Percentiles rank a stretch among this genome's conserved stretches.
phyloP scores from a whole-genome alignment of 768 basidiomycete genomes.

The Lactarius hengduanensis region DNA sequence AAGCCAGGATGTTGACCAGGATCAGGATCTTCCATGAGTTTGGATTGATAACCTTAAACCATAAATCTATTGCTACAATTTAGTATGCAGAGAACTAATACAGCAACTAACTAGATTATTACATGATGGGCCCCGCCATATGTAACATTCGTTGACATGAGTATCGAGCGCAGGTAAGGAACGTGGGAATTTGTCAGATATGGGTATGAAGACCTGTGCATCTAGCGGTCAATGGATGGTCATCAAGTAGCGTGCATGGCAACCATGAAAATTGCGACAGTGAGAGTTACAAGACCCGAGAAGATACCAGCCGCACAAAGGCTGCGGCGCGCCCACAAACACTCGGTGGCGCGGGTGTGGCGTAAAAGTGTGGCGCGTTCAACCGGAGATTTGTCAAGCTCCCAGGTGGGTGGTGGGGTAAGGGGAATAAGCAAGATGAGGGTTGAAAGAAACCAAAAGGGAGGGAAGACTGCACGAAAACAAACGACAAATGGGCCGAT shows the following conservation, averaged over 20 bases:
- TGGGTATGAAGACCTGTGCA: neutral
- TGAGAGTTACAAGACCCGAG: conserved; percentile 26
- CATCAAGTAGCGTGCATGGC: conserved; percentile 19
- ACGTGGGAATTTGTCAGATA: neutral
- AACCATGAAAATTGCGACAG: conserved; percentile 28
- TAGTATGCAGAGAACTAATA: conserved; percentile 6
- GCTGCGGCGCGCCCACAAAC: conserved; percentile 46
- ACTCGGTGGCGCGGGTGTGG: conserved; percentile 39
- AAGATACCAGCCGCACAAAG: conserved; percentile 33
- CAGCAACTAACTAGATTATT: neutral
- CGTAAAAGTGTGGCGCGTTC: conserved; percentile 38
- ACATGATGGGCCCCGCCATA: neutral
- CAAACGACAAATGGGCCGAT: conserved; percentile 1
- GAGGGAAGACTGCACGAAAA: conserved; percentile 44
- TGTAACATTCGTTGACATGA: conserved; percentile 4
- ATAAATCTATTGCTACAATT: neutral
- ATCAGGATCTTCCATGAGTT: neutral
- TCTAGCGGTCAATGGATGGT: neutral
- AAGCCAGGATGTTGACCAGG: neutral
- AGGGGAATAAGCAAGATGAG: conserved; percentile 44
- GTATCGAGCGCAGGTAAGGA: conserved; percentile 12
- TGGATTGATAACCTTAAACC: neutral
- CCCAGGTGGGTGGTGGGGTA: conserved; percentile 39
- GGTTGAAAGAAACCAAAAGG: conserved; percentile 46
- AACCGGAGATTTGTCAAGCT: conserved; percentile 38